A percentile compares a stretch with the other conserved stretches of the same genome.
phyloP scores from a whole-genome alignment of 805 yeast species.

The Candida khao-thaluensis region DNA sequence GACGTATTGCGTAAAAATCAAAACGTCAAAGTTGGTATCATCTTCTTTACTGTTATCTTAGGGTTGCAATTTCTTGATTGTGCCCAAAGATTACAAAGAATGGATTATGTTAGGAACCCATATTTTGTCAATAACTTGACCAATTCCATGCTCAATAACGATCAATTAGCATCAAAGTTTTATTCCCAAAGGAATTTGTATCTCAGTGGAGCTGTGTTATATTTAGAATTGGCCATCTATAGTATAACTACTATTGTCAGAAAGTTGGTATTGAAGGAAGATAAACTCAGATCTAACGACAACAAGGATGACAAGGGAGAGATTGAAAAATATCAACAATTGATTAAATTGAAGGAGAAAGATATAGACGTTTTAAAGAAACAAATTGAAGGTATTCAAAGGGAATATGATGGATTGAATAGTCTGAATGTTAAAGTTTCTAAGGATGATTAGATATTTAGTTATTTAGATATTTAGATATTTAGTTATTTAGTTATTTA shows the following conservation, averaged over 20 bases:
- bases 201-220: conserved; percentile 61
- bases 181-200: conserved; percentile 64
- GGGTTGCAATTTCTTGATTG: conserved; percentile 55
- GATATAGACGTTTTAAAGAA: conserved; percentile 48
- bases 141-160: conserved; percentile 36
- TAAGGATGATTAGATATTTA: conserved; percentile 16
- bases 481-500: too few relatives aligned
- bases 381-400: conserved; percentile 53
- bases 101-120: conserved; percentile 21
- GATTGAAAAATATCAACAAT: conserved; percentile 32
- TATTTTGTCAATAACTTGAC: conserved; percentile 16
- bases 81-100: conserved; percentile 40
- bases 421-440: conserved; percentile 4
- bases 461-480: too few relatives aligned
- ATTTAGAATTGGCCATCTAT: conserved; percentile 52
- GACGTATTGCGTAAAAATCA: conserved; percentile 31
- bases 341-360: conserved; percentile 38
- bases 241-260: conserved; percentile 53
- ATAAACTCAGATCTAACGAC: conserved; percentile 13
- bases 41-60: conserved; percentile 43
- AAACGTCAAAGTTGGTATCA: conserved; percentile 46
- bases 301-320: conserved; percentile 21
- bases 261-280: conserved; percentile 51
- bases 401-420: conserved; percentile 44
- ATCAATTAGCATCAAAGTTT: conserved; percentile 57